Base-by-base conservation (phyloP, 495 filamentous ascomycete species). In the Thermothielavioides terrestris region DNA sequence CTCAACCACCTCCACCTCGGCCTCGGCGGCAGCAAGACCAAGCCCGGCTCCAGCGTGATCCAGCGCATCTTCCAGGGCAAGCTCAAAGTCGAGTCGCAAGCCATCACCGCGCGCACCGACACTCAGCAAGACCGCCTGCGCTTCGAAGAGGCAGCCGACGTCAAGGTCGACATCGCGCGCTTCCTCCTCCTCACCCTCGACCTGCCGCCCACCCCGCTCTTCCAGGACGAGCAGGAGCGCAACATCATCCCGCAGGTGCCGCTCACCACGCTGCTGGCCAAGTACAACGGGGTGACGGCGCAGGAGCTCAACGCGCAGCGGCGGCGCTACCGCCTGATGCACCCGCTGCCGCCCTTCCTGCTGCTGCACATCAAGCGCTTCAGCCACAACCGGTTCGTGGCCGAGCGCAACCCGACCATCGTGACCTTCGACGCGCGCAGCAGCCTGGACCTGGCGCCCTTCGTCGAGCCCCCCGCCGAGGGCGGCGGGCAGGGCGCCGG, bases 331-430 rank as follows among this genome's bases (percentile, higher is more conserved):
- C 83, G 94, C 7, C 77, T 99, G 2, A 74, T 95, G 37, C 92
- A 95, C 62, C 94, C 94, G 1, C 76, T 97, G 0, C 92, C 92
- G 0, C 94, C 90, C 1, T 97, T 84, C 59, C 77, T 98, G 15
- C 73, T 94, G 30, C 91, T 98, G 71, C 90, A 97, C 69, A 83
- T 99, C 74, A 97, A 97, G 68, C 86, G 92, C 34, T 99, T 99
- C 78, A 85, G 80, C 59, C 79, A 83, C 50, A 99, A 99, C 73
- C 91, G 95, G 54, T 97, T 97, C 65, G 88, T 97, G 25, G 74
- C 82, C 3, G 94, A 99, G 68, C 85, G 92, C 28, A 99, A 97
- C 67, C 92, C 90, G 4, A 97, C 94, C 0, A 99, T 99, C 61
- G 92, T 99, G 47, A 96, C 90, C 8, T 96, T 97, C 68, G 85